These are phyloP conservation scores for Vitis hybrid DNA, from an alignment of 177 flowering plant species.

Conservation along the genomic window DNA sequence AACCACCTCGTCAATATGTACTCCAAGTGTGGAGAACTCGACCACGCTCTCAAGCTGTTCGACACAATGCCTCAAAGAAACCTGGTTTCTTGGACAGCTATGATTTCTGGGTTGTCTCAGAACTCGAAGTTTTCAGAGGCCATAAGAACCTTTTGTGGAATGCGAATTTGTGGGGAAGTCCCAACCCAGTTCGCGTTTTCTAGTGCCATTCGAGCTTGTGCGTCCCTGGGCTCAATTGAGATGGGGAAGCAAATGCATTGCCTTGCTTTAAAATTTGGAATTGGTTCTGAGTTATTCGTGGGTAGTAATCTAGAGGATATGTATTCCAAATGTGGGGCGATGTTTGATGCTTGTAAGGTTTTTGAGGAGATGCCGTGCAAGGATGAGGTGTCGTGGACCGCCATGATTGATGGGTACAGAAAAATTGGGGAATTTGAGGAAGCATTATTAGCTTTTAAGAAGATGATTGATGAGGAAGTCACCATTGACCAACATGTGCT, in stretches of 20 bases:
- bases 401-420: constrained; percentile 54
- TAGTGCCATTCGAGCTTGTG: constrained; percentile 37
- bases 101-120: constrained; percentile 51
- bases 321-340: constrained; percentile 46
- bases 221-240: constrained; percentile 23
- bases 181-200: constrained; percentile 59
- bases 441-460: constrained; percentile 37
- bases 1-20: constrained; percentile 54
- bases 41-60: constrained; percentile 40
- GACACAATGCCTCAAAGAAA: constrained; percentile 56
- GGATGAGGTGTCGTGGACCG: constrained; percentile 61
- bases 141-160: constrained; percentile 25
- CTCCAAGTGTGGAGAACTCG: constrained; percentile 40
- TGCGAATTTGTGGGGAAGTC: constrained; percentile 35
- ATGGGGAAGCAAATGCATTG: constrained; percentile 49
- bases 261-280: constrained; percentile 37
- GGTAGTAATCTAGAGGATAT: constrained; percentile 51
- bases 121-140: constrained; percentile 28
- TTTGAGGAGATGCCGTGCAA: constrained; percentile 46
- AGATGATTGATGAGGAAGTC: constrained; percentile 35
- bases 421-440: constrained; percentile 43
- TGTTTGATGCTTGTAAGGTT: constrained; percentile 41
- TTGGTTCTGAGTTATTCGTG: constrained; percentile 39
- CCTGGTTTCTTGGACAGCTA: constrained; percentile 51
- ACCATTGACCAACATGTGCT: constrained; percentile 35